Conservation (phyloP, 352 stramenopile genomes). For the Phytopythium oedochilum region DNA sequence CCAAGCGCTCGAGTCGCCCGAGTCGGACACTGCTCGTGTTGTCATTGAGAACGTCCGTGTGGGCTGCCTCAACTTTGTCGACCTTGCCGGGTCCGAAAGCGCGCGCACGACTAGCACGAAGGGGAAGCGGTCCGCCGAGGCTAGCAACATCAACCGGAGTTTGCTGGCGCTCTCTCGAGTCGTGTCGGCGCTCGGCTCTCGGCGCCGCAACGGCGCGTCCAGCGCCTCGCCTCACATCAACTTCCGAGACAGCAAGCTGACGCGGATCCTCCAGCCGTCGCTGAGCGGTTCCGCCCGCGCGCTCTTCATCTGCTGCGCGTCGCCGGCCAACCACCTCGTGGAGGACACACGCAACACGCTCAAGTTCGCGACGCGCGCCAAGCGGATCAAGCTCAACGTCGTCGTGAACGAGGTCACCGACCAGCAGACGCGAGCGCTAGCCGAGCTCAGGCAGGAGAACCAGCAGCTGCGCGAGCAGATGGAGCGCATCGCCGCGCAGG, state of each 20-base stretch:
- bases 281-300: constrained; percentile 79
- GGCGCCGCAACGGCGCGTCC: constrained; percentile 46
- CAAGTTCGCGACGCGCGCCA: constrained; percentile 89
- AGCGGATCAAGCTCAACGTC: constrained; percentile 66
- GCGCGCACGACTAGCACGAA: constrained; percentile 76
- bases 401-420: constrained; percentile 39
- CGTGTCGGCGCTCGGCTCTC: constrained; percentile 87
- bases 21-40: constrained; percentile 3
- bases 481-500: constrained; percentile 22
- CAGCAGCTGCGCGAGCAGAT: constrained; percentile 32
- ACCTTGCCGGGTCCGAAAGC: constrained; percentile 92
- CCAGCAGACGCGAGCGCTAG: constrained; percentile 23
- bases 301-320: constrained; percentile 84
- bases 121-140: constrained; percentile 42
- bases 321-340: constrained; percentile 63
- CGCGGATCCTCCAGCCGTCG: constrained; percentile 87
- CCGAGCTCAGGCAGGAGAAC: constrained; percentile 37
- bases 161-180: constrained; percentile 81
- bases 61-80: constrained; percentile 86
- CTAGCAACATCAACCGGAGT: constrained; percentile 67
- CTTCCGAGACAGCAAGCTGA: constrained; percentile 93
- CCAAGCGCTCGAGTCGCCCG: not conserved
- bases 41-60: constrained; percentile 21
- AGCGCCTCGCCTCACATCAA: constrained; percentile 73
- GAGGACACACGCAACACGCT: constrained; percentile 89